Conservation (phyloP, 2,329 filamentous ascomycete genomes). For the Fusarium proliferatum region DNA sequence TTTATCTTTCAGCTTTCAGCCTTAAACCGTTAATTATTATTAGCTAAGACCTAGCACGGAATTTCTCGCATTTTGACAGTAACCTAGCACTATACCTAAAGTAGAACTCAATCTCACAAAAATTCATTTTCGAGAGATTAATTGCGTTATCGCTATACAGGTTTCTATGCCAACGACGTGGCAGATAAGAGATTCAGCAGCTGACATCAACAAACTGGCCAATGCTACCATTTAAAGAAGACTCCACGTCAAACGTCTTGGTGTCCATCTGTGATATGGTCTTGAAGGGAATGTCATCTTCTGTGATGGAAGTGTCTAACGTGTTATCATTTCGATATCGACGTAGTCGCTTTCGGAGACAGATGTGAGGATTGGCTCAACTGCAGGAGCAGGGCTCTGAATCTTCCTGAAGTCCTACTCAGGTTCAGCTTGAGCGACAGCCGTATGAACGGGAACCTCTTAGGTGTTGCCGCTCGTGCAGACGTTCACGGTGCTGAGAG, state of each 20-base stretch:
- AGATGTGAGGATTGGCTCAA: neutral
- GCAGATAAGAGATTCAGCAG: neutral
- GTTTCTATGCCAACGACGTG: neutral
- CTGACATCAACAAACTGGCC: neutral
- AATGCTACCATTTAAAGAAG: neutral
- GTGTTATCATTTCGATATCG: no score
- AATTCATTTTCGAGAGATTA: neutral
- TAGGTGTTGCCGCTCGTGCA: no score
- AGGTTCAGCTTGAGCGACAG: no score
- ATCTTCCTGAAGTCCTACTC: no score
- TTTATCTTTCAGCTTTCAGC: neutral
- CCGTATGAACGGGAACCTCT: no score
- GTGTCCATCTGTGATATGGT: neutral
- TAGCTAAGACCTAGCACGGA: neutral
- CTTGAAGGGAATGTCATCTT: no score
- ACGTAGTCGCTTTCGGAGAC: neutral
- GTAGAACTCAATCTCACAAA: neutral
- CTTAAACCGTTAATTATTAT: neutral
- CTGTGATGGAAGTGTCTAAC: no score
- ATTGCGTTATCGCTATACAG: neutral
- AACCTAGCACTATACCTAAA: neutral
- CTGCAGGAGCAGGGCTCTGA: neutral
- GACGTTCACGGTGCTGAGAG: no score
- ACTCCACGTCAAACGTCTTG: neutral
- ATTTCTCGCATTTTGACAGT: neutral